phyloP scores from a whole-genome alignment of 2,329 filamentous ascomycete genomes.

The Aspergillus neotritici region DNA sequence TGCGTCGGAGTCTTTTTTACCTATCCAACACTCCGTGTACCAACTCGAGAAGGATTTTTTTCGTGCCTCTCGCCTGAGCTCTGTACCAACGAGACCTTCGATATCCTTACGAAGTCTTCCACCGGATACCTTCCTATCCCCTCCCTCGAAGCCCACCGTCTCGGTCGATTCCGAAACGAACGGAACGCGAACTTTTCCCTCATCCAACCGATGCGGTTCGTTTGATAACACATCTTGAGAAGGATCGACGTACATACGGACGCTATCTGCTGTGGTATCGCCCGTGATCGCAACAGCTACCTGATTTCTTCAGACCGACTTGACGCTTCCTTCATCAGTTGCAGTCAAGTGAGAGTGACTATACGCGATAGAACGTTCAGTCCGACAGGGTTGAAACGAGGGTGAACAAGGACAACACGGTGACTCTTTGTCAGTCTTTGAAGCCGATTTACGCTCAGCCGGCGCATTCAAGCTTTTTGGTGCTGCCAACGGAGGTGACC shows the following conservation, averaged over 20 bases:
- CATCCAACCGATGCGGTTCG: slow-evolving; percentile 22
- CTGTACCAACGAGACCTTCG: not conserved
- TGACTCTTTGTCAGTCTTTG: slow-evolving; percentile 21
- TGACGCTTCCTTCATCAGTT: slow-evolving; percentile 5
- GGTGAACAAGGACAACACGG: slow-evolving; percentile 13
- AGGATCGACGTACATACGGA: slow-evolving; percentile 6
- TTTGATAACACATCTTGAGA: slow-evolving; percentile 15
- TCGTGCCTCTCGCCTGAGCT: not conserved
- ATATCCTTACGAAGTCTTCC: slow-evolving; percentile 2
- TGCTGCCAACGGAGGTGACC: slow-evolving; percentile 16
- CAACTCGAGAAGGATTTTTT: not conserved
- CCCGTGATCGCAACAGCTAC: slow-evolving; percentile 5
- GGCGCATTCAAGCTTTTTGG: slow-evolving; percentile 18
- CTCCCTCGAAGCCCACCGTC: slow-evolving; percentile 11
- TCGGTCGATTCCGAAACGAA: slow-evolving; percentile 8
- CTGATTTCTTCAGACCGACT: slow-evolving; percentile 5
- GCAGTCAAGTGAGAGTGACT: slow-evolving; percentile 16
- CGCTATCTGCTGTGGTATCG: slow-evolving; percentile 1
- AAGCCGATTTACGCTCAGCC: slow-evolving; percentile 19
- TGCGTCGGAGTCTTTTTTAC: slow-evolving; percentile 5
- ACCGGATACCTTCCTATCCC: slow-evolving; percentile 8
- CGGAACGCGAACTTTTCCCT: slow-evolving; percentile 3
- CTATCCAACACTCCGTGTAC: slow-evolving; percentile 2
- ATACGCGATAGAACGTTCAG: slow-evolving; percentile 21
- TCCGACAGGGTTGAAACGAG: slow-evolving; percentile 26